Base-by-base conservation (phyloP, 305 asterid genomes). In the Withania somnifera region DNA sequence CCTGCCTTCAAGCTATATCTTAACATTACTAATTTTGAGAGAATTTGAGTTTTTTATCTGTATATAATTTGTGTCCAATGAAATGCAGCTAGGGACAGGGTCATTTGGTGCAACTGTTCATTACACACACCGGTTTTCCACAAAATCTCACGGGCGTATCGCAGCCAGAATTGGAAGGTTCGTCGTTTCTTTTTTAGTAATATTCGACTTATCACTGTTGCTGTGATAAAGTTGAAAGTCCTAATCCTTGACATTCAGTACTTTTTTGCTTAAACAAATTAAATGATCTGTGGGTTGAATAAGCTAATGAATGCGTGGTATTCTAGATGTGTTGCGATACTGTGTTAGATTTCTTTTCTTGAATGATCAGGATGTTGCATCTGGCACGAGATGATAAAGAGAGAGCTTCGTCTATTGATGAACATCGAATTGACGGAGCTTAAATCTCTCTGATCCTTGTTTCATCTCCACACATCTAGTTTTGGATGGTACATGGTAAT, bases 141-240 rank as follows among this genome's bases (percentile, higher is more conserved):
- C 95, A 68, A 96, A 92, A 83, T 94, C 98, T 20, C 99, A 96
- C 73, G 98, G 98, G 52, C 97, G 98, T 32, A 86, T 94, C 82
- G 87, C 89, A 45, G 99, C 98, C 80, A 90, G 87, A 84, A 84
- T 94, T 54, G 99, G 98, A 88, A 94, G 99, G 99, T 96, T 6
- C 17, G 56, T n/a, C 78, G 42, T 47, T 56, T 56, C 14, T 26
- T 67, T 57, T 58, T 28, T 67, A 68, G 34, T 30, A 22, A 40
- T 56, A 17, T 75, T 75, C 11, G 0, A 47, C 28, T 50, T 50
- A 17, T 73, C 11, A 19, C 40, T 9, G 1, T 50, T 47, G 15
- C 61, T n/a, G 7, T 75, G 45, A 24, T 58, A 79, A 78, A 58
- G 42, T 38, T 58, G 5, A 22, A 79, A 28, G 57, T 79, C 19